phyloP scores from a whole-genome alignment of 225 moss, liverwort and hornwort species.

The Bryoerythrophyllum caledonicum region DNA sequence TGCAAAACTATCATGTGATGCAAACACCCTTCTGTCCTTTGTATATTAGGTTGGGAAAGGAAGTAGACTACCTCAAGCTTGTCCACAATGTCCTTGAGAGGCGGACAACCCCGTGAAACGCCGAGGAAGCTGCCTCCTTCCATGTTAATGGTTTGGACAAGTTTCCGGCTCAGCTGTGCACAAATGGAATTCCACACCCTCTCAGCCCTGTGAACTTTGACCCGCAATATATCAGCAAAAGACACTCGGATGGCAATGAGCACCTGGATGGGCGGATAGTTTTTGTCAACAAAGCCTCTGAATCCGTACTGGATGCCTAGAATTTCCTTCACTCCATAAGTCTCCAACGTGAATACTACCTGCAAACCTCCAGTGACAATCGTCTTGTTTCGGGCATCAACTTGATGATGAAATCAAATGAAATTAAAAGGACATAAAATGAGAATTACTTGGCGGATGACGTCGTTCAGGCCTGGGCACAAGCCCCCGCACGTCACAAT shows the following conservation, averaged over 20 bases:
- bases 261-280: constrained; percentile 84
- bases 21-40: too few relatives aligned
- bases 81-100: constrained; percentile 80
- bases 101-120: constrained; percentile 84
- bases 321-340: constrained; percentile 83
- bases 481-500: constrained; percentile 95
- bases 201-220: not conserved
- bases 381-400: constrained; percentile 6
- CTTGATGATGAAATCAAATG: not conserved
- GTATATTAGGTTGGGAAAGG: not conserved
- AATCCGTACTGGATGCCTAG: constrained; percentile 91
- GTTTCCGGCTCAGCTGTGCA: constrained; percentile 67
- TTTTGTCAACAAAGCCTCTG: constrained; percentile 85
- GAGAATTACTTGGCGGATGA: constrained; percentile 73
- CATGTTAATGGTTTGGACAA: constrained; percentile 87
- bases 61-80: constrained; percentile 53
- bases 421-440: not conserved
- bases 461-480: constrained; percentile 90
- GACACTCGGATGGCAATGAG: not conserved
- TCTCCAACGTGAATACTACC: constrained; percentile 78
- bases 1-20: too few relatives aligned
- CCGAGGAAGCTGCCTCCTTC: constrained; percentile 92
- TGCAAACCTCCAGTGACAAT: constrained; percentile 44
- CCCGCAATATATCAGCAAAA: not conserved
- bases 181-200: not conserved